Evolutionary conservation across 768 basidiomycete species (phyloP).

Genomic region (Leucosporidium creatinivorum): DNA sequence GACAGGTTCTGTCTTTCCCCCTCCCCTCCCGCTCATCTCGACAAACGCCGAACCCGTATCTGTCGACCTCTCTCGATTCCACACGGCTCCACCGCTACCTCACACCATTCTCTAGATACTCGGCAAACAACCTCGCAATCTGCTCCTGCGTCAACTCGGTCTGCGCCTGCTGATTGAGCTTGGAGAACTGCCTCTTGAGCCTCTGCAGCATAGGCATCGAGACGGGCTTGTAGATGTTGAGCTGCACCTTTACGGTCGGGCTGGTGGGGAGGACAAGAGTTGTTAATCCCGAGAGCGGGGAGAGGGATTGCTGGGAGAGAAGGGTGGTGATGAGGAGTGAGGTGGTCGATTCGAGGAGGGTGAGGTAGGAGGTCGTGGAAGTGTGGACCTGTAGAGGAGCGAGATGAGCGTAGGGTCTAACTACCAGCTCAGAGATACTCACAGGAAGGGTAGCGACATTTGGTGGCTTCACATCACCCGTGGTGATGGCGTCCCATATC

Average conservation of each 20-base stretch:
- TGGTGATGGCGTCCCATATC: constrained; percentile 75
- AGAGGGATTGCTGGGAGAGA: constrained; percentile 53
- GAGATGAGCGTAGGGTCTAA: too few species aligned
- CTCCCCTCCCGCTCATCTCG: too few species aligned
- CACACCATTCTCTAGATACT: constrained; percentile 38
- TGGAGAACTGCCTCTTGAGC: constrained; percentile 82
- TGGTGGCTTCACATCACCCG: constrained; percentile 73
- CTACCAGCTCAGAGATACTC: too few species aligned
- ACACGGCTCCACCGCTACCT: constrained; percentile 1
- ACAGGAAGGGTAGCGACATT: constrained; percentile 74
- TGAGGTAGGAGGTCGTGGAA: constrained; percentile 80
- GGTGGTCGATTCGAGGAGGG: constrained; percentile 72
- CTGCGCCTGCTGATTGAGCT: constrained; percentile 72
- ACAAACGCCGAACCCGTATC: too few species aligned
- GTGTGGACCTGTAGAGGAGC: constrained; percentile 55
- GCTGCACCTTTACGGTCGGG: constrained; percentile 41
- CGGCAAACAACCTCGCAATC: constrained; percentile 42
- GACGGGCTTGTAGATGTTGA: constrained; percentile 61
- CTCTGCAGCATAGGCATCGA: constrained; percentile 83
- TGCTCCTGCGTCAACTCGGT: constrained; percentile 37
- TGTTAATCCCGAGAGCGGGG: constrained; percentile 48
- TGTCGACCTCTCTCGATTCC: too few species aligned
- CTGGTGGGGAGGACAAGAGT: constrained; percentile 52
- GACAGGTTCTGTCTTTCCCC: too few species aligned
- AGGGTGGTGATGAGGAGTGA: constrained; percentile 63